Percentiles rank a stretch among this genome's conserved stretches.
phyloP scores from a whole-genome alignment of 176 grass and related monocot species.

The Echinochloa phyllopogon region DNA sequence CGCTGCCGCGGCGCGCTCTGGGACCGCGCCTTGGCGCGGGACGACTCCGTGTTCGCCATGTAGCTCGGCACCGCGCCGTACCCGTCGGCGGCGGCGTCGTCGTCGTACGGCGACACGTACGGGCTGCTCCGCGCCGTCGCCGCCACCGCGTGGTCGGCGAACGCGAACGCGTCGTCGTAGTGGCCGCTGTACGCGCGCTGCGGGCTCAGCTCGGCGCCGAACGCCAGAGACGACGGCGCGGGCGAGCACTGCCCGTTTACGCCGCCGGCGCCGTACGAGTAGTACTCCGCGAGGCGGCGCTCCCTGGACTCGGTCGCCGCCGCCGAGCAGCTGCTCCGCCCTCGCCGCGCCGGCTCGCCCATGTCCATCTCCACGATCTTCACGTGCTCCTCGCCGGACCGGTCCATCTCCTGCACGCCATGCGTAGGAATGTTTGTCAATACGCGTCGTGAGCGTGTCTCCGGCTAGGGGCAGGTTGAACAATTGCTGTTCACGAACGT shows the following conservation, averaged over 20 bases:
- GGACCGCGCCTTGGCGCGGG: conserved; percentile 74
- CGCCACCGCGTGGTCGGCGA: conserved; percentile 16
- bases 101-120: conserved; percentile 24
- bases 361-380: conserved; percentile 83
- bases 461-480: too few species aligned
- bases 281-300: conserved; percentile 41
- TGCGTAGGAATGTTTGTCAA: too few species aligned
- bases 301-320: conserved; percentile 36
- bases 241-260: conserved; percentile 54
- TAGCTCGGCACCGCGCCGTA: conserved; percentile 51
- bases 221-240: conserved; percentile 37
- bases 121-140: conserved; percentile 47
- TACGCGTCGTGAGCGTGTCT: too few species aligned
- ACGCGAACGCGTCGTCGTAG: conserved; percentile 49
- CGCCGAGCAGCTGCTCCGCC: conserved; percentile 61
- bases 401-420: conserved; percentile 80
- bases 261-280: background rate
- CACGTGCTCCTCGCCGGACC: conserved; percentile 58
- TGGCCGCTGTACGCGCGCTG: conserved; percentile 48
- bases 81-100: background rate
- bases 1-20: conserved; percentile 87
- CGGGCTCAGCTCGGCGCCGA: conserved; percentile 51
- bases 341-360: conserved; percentile 45
- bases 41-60: conserved; percentile 82
- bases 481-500: conserved; percentile 49